Conservation (phyloP, 148 eudicot species). For the Amaranthus palmeri region DNA sequence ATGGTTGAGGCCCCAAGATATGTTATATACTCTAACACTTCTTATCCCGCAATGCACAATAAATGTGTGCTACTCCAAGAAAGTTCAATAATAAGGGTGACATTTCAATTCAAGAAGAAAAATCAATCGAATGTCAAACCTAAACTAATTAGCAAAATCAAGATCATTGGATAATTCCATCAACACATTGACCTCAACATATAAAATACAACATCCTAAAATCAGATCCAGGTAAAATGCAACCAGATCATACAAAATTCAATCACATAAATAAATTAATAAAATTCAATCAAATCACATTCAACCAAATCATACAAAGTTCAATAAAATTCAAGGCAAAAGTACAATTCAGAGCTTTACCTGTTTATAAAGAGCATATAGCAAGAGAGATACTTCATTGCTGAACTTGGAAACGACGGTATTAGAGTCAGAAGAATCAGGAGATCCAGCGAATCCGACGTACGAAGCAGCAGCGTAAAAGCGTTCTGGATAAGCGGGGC, state of each 20-base stretch:
- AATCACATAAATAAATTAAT: constrained; percentile 1
- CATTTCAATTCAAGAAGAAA: background rate
- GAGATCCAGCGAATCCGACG: constrained; percentile 88
- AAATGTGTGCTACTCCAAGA: background rate
- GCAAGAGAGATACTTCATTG: constrained; percentile 67
- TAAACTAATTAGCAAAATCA: background rate
- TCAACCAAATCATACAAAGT: constrained; percentile 10
- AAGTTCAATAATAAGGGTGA: background rate
- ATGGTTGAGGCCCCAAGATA: no score
- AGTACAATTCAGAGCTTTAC: constrained; percentile 18
- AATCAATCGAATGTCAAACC: background rate
- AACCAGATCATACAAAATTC: background rate
- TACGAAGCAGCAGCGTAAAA: constrained; percentile 87
- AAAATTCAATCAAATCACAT: background rate
- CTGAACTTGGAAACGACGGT: constrained; percentile 64
- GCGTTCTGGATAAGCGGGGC: constrained; percentile 79
- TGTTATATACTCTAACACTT: no score
- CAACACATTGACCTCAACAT: background rate
- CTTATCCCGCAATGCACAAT: background rate
- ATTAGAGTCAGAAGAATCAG: constrained; percentile 36
- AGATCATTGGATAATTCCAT: background rate
- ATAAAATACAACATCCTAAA: background rate
- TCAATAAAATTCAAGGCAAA: background rate
- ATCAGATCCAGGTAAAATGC: constrained; percentile 3
- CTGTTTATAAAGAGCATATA: constrained; percentile 91